Base-by-base conservation (phyloP, 1,284 basidiomycete species). In the Ustilago lituana region DNA sequence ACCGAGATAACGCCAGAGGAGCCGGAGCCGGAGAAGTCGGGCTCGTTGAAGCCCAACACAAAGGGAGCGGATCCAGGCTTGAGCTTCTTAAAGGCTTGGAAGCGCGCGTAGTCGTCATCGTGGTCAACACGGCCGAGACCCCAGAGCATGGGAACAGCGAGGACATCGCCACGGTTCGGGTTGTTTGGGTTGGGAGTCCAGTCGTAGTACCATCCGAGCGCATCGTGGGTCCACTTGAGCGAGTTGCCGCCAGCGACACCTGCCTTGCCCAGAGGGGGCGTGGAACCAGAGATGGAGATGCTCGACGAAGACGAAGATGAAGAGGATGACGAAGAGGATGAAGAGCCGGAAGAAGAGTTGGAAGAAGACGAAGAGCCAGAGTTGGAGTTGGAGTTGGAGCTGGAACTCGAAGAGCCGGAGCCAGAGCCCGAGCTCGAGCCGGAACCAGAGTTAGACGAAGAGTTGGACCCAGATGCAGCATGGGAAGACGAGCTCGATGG, bases 221-320 rank as follows among this genome's bases (percentile, higher is more conserved):
- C 22, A 4, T 39, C 39, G 50, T 26, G 27, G 20, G 51, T 59
- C 58, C 55, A 73, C 26, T 66, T 63, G 55, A 77, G 65, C 33
- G 70, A 74, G 41, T 77, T 56, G 24, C 74, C 74, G 35, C 74
- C 74, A 29, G 74, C 73, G 26, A 76, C 61, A 59, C 74, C 74
- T 22, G 68, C 73, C 47, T 77, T 77, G 51, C 59, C 65, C 15
- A 59, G 63, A 31, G 63, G 60, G 32, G 71, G 74, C 7, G 60
- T 61, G 36, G 66, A 51, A 12, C 62, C 60, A 24, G 53, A 33
- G 45, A 54, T 50, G 3, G 56, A 59, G 33, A 55, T 57, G 29
- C 29, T 47, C 27, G 51, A 51, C 5, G 40, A 26, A 4, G 49
- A 49, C 1, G 50, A 48, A 7, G 61, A 48, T 2, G 68, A 62